Evolutionary conservation across 1,284 basidiomycete species (phyloP).

Genomic region (Farysia itapuensis): DNA sequence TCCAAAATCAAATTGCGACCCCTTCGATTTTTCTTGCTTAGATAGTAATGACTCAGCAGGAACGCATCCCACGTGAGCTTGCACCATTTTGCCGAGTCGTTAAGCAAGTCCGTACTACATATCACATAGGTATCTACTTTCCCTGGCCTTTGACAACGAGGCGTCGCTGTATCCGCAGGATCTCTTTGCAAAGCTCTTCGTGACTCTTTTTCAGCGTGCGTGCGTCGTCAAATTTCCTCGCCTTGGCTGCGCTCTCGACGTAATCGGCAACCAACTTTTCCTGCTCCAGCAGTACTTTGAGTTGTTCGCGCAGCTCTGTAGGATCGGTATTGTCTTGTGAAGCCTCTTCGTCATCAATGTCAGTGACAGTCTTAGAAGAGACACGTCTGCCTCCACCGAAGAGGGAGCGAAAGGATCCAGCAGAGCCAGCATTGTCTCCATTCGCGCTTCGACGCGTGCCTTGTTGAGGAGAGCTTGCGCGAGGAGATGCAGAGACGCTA

Average conservation of each 20-base stretch:
- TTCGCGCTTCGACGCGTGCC: slow-evolving; percentile 8
- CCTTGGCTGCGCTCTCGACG: slow-evolving; percentile 41
- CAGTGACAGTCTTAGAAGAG: background rate
- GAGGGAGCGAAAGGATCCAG: slow-evolving; percentile 23
- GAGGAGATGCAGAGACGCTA: slow-evolving; percentile 4
- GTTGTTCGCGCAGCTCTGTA: slow-evolving; percentile 25
- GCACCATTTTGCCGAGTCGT: no score
- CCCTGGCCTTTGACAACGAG: slow-evolving; percentile 17
- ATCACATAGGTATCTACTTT: no score
- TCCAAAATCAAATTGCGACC: no score
- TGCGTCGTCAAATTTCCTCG: slow-evolving; percentile 53
- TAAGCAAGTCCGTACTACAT: no score
- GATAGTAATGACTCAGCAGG: no score
- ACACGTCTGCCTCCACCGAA: slow-evolving; percentile 17
- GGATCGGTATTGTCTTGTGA: slow-evolving; percentile 1
- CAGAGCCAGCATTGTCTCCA: slow-evolving; percentile 19
- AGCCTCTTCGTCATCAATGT: background rate
- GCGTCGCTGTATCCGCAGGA: slow-evolving; percentile 27
- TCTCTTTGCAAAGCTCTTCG: slow-evolving; percentile 50
- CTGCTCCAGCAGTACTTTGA: slow-evolving; percentile 52
- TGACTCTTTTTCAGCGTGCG: slow-evolving; percentile 42
- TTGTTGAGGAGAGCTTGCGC: slow-evolving; percentile 8
- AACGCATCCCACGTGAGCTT: no score
- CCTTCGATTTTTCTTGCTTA: no score
- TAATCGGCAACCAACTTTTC: slow-evolving; percentile 43